These are phyloP conservation scores for Ogataea angusta DNA, from an alignment of 805 yeast genomes.

Conservation along the genomic window DNA sequence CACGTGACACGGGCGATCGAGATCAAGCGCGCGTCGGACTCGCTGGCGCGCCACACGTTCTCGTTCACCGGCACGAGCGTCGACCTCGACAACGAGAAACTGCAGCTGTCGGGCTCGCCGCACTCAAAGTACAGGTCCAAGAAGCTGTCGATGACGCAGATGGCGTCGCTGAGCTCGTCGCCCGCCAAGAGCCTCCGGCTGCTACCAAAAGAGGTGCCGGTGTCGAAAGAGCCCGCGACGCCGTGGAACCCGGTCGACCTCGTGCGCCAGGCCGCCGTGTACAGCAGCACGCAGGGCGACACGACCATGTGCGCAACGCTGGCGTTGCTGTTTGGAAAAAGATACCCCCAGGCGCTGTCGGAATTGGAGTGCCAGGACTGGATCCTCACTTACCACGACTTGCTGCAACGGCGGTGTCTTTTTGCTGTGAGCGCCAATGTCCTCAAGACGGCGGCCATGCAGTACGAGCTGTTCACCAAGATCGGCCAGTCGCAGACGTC, in stretches of 20 bases:
- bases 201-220: background rate
- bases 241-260: constrained; percentile 61
- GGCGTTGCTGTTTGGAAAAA: constrained; percentile 48
- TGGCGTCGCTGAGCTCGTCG: constrained; percentile 14
- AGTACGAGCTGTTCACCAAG: constrained; percentile 32
- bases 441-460: constrained; percentile 37
- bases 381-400: constrained; percentile 52
- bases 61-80: constrained; percentile 34
- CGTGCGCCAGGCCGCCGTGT: constrained; percentile 49
- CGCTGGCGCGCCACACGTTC: constrained; percentile 20
- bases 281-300: constrained; percentile 62
- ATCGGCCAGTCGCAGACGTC: constrained; percentile 38
- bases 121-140: constrained; percentile 13
- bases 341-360: constrained; percentile 31
- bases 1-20: constrained; percentile 19
- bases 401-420: constrained; percentile 45
- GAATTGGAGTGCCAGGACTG: constrained; percentile 48
- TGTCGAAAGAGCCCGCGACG: constrained; percentile 9
- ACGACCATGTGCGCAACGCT: constrained; percentile 56
- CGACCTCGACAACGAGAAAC: constrained; percentile 36
- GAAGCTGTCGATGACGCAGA: constrained; percentile 10
- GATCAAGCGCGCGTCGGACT: constrained; percentile 12
- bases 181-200: constrained; percentile 16
- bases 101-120: constrained; percentile 20
- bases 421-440: constrained; percentile 60